phyloP scores from a whole-genome alignment of 2,329 filamentous ascomycete genomes.

The Alternaria consortialis region DNA sequence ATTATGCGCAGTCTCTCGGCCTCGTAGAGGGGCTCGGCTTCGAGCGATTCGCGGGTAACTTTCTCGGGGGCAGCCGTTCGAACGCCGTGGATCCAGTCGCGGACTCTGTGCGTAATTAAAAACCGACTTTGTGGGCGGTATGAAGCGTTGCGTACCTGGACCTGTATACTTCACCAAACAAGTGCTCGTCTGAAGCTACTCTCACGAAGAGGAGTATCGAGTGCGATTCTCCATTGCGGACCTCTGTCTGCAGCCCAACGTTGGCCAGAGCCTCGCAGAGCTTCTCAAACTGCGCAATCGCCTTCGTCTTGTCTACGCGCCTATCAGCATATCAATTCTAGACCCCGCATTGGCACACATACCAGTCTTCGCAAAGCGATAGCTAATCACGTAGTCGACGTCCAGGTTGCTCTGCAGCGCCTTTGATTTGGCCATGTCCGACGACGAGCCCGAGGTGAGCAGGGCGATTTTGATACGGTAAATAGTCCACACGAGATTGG shows the following conservation, averaged over 20 bases:
- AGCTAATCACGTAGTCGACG: conserved; percentile 90
- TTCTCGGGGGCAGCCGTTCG: conserved; percentile 78
- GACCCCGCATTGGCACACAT: conserved; percentile 33
- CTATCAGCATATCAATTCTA: conserved; percentile 21
- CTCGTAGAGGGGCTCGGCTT: conserved; percentile 80
- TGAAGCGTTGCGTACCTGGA: conserved; percentile 65
- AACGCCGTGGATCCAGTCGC: conserved; percentile 93
- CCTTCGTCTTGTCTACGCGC: conserved; percentile 69
- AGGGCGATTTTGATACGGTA: conserved; percentile 31
- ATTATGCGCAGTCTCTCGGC: conserved; percentile 88
- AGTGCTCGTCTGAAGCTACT: conserved; percentile 76
- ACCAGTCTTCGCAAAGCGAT: conserved; percentile 75
- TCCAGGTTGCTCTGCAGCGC: conserved; percentile 66
- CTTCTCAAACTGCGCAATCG: conserved; percentile 78
- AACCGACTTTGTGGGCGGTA: not conserved
- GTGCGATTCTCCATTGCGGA: conserved; percentile 77
- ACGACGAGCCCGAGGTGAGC: conserved; percentile 27
- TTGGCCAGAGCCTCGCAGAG: conserved; percentile 77
- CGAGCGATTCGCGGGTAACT: conserved; percentile 73
- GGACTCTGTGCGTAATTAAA: conserved; percentile 65
- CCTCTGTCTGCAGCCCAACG: conserved; percentile 87
- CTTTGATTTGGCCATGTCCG: conserved; percentile 50
- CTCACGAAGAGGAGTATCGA: conserved; percentile 85
- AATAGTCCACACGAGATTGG: conserved; percentile 26
- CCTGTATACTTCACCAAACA: conserved; percentile 83